Percentiles rank a stretch among this genome's conserved stretches.
Conservation (phyloP, 169 alveolate species). For the Haemoproteus tartakovskyi region DNA sequence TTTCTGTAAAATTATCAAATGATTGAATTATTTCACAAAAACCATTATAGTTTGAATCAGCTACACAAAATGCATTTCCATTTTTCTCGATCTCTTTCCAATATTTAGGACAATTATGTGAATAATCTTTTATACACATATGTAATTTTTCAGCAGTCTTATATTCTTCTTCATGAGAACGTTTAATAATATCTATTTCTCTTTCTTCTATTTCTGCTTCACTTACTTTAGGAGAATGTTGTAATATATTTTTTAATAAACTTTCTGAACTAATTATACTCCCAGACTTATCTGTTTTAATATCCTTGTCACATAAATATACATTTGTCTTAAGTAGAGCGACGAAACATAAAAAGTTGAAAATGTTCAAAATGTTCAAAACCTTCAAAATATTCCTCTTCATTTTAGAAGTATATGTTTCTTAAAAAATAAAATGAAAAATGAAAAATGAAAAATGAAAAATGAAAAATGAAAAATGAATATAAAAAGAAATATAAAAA, state of each 20-base stretch:
- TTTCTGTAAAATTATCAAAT: constrained; percentile 33
- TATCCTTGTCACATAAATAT: constrained; percentile 1
- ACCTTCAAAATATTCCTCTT: no score
- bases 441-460: no score
- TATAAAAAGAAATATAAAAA: no score
- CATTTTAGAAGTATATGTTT: no score
- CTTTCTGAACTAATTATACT: constrained; percentile 31
- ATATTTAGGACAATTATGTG: constrained; percentile 64
- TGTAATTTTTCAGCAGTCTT: constrained; percentile 9
- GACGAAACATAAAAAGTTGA: neutral
- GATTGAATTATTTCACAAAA: constrained; percentile 49
- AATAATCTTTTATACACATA: constrained; percentile 54
- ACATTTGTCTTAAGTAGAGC: neutral
- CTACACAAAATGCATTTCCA: constrained; percentile 56
- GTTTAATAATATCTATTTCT: constrained; percentile 31
- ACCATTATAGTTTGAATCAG: constrained; percentile 32
- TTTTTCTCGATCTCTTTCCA: constrained; percentile 34
- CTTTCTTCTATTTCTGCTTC: constrained; percentile 33
- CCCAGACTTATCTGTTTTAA: constrained; percentile 6
- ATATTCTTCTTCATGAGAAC: constrained; percentile 59
- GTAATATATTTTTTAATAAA: constrained; percentile 40
- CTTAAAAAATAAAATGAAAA: no score
- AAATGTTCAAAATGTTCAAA: neutral
- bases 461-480: no score
- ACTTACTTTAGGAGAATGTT: constrained; percentile 53